Evolutionary conservation across 2,329 filamentous ascomycete species (phyloP), one percentile per base, ranked within the genome.

Genomic region (Pseudodiploospora longispora): DNA sequence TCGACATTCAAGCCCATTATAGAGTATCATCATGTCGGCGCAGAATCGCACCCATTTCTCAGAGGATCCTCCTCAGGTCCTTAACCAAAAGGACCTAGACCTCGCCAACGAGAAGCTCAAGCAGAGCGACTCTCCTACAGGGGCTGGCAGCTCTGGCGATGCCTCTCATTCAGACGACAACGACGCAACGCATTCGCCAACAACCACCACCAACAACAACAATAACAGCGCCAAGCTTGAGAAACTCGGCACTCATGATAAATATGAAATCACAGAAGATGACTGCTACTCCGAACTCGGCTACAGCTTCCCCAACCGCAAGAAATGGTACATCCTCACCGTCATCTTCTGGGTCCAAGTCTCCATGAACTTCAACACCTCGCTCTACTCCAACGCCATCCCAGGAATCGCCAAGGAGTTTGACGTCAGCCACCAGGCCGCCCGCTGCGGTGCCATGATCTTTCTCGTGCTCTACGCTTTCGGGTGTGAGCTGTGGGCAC

Each of bases 401-500:
- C 58, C 60, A 1, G 82, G 83, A 27, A 85, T 88, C 41, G 69
- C 76, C 0, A 68, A 81, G 19, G 74, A 88, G 48, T 93, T 86
- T 52, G 52, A 66, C 38, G 81, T 91, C 49, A 83, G 80, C 49
- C 67, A 68, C 29, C 83, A 87, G 60, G 79, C 76, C 4, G 85
- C 82, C 4, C 78, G 85, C 43, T 76, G 78, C 45, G 87, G 87
- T 59, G 84, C 85, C 47, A 83, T 85, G 66, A 78, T 89, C 50
- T 93, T 91, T 66, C 66, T 94, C 34, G 74, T 93, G 41, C 63
- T 82, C 2, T 93, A 94, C 60, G 87, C 86, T 33, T 90, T 93
- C 59, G 87, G 87, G 32, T 93, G 87, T 60, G 87, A 93, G 62
- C 73, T 91, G 0, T 93, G 87, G 87, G 87, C 87, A 0, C 87